Percentiles rank a stretch among this genome's conserved stretches.
These are phyloP conservation scores for Mollisia scopiformis DNA, from an alignment of 2,329 filamentous ascomycete genomes.

Conservation along the genomic window DNA sequence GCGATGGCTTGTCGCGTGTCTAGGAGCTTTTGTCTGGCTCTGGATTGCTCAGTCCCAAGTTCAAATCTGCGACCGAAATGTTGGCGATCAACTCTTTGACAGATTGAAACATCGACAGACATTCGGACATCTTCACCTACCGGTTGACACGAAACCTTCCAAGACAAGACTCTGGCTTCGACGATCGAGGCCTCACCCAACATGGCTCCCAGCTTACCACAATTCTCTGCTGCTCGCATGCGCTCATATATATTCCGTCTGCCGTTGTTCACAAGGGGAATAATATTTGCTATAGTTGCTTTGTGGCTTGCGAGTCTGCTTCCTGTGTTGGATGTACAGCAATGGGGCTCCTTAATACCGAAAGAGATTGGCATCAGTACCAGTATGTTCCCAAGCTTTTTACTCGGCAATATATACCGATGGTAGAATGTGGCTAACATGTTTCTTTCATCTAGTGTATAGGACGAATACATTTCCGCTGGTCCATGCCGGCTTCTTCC, in stretches of 20 bases:
- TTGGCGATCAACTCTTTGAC: slow-evolving; percentile 1
- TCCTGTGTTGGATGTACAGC: slow-evolving; percentile 69
- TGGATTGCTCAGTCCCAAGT: background rate
- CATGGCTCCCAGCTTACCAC: slow-evolving; percentile 37
- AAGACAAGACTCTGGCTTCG: background rate
- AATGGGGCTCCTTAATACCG: slow-evolving; percentile 82
- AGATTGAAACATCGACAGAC: slow-evolving; percentile 3
- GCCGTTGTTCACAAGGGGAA: slow-evolving; percentile 81
- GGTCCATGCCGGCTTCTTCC: slow-evolving; percentile 80
- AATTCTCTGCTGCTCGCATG: slow-evolving; percentile 72
- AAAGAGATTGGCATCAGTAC: slow-evolving; percentile 71
- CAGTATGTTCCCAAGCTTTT: slow-evolving; percentile 55
- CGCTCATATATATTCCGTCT: slow-evolving; percentile 82
- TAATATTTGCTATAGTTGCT: slow-evolving; percentile 66
- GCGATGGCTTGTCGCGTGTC: slow-evolving; percentile 6
- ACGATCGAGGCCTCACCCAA: background rate
- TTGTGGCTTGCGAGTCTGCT: slow-evolving; percentile 74
- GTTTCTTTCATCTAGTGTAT: slow-evolving; percentile 64
- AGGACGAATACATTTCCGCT: slow-evolving; percentile 91
- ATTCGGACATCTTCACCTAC: background rate
- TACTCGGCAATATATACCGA: background rate
- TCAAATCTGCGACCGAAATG: slow-evolving; percentile 15
- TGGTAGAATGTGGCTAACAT: slow-evolving; percentile 6
- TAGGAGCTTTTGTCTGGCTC: background rate
- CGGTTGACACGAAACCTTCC: background rate